Evolutionary conservation across 2,329 filamentous ascomycete species (phyloP), one percentile per base, ranked within the genome.

Genomic region (Cordyceps pruinosa): DNA sequence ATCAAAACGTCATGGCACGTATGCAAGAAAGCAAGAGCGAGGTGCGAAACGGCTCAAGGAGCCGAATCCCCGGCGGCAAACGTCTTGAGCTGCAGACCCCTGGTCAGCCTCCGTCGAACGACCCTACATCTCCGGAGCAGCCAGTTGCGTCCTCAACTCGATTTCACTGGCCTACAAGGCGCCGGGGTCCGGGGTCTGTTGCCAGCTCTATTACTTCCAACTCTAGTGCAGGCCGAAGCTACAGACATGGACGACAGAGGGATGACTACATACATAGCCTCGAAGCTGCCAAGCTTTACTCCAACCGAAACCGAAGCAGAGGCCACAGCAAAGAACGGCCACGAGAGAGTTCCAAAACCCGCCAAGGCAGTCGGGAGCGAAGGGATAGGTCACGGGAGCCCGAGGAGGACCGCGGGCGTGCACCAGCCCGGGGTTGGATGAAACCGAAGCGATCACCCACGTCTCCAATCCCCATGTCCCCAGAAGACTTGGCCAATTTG

Each of bases 401-500:
- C 12, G 90, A 89, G 0, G 82, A 87, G 62, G 87, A 88, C 42
- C 84, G 89, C 58, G 89, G 88, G 21, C 82, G 89, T 60, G 80
- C 79, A 25, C 75, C 80, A 13, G 78, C 82, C 45, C 82, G 86
- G 23, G 87, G 85, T 61, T 90, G 78, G 58, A 73, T 87, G 61
- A 87, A 85, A 66, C 83, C 88, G 19, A 96, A 96, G 72, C 81
- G 89, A 23, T 97, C 93, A 1, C 93, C 93, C 1, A 95, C 90
- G 2, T 97, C 93, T 0, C 93, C 93, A 0, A 81, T 96, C 2
- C 90, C 92, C 3, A 97, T 97, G 92, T 96, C 92, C 3, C 91
- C 91, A 0, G 90, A 96, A 64, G 91, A 97, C 65, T 69, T 89
- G 59, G 83, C 84, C 66, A 86, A 82, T 63, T 71, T 87, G 50